A percentile compares a stretch with the other conserved stretches of the same genome.
Conservation (phyloP, 129 eudicot genomes). For the Chrysanthemum makinoi region DNA sequence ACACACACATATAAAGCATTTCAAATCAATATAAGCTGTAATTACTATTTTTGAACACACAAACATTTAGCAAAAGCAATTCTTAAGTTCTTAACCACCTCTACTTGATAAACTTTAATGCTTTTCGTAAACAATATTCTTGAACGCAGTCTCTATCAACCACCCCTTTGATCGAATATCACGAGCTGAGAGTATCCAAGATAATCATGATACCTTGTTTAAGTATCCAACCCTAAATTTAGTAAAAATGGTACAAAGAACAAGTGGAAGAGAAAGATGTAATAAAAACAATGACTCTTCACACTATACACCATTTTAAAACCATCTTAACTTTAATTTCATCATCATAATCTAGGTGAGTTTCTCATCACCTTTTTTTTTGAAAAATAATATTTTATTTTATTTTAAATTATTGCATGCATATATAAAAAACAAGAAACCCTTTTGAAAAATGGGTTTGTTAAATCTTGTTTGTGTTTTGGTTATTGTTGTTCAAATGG, state of each 20-base stretch:
- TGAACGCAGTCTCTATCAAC: constrained; percentile 3
- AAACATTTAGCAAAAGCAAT: no score
- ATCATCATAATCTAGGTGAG: constrained; percentile 23
- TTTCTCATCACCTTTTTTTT: not conserved
- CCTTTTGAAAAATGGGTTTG: constrained; percentile 27
- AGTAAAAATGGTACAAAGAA: constrained; percentile 21
- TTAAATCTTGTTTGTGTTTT: constrained; percentile 16
- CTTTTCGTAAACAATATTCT: not conserved
- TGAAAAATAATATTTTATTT: not conserved
- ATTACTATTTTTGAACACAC: no score
- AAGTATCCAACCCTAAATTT: constrained; percentile 21
- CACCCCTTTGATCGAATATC: not conserved
- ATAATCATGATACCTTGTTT: constrained; percentile 6
- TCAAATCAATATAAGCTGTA: not conserved
- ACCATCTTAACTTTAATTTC: constrained; percentile 5
- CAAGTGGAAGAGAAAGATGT: not conserved
- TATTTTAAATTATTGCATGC: not conserved
- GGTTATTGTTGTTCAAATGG: constrained; percentile 14
- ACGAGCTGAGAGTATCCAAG: constrained; percentile 1
- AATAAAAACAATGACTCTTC: no score
- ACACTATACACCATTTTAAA: not conserved
- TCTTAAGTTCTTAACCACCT: no score
- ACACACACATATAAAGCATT: not conserved
- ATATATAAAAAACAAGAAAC: not conserved
- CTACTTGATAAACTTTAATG: not conserved